Evolutionary conservation across 108 stramenopile species (phyloP), one percentile per base, ranked within the genome.

Genomic region (Skeletonema tropicum): DNA sequence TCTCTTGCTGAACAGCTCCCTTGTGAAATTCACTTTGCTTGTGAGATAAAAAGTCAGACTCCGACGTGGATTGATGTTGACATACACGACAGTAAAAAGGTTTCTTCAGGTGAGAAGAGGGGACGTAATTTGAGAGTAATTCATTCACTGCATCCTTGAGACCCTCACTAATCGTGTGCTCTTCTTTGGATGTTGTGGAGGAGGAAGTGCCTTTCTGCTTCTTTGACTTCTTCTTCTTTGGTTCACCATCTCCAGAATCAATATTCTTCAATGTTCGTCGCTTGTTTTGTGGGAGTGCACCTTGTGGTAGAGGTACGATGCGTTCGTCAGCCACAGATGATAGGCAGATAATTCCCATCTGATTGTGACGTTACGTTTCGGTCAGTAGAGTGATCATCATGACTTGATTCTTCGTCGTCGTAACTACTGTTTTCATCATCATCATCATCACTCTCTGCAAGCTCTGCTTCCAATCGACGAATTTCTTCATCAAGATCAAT

Each of bases 81-180:
- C 96, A 97, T 59, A 96, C 74, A 17, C 96, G 90, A 71, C 96
- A 97, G 70, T 96, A 97, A 65, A 93, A 97, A 1, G 96, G 76
- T 33, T 83, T 73, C 66, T 97, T 91, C 13, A 86, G 77, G 12
- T 83, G 80, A 2, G 94, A 91, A 6, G 90, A 88, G 26, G 90
- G 84, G 23, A 81, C 74, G 57, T 97, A 95, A 11, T 85, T 91
- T 57, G 68, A 31, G 6, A 97, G 85, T 35, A 95, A 70, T 32
- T 94, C 96, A 66, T 90, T 68, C 4, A 97, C 92, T 29, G 92
- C 92, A 48, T 77, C 69, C 52, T 79, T 71, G 25, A 95, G 80
- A 14, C 96, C 94, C 42, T 72, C 76, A 19, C 57, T 77, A 13
- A 82, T 25, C 13, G 42, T 60, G 19, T 73, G 63, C 13, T 71